These are phyloP conservation scores for Flammula alnicola DNA, from an alignment of 1,284 basidiomycete genomes.

Conservation along the genomic window DNA sequence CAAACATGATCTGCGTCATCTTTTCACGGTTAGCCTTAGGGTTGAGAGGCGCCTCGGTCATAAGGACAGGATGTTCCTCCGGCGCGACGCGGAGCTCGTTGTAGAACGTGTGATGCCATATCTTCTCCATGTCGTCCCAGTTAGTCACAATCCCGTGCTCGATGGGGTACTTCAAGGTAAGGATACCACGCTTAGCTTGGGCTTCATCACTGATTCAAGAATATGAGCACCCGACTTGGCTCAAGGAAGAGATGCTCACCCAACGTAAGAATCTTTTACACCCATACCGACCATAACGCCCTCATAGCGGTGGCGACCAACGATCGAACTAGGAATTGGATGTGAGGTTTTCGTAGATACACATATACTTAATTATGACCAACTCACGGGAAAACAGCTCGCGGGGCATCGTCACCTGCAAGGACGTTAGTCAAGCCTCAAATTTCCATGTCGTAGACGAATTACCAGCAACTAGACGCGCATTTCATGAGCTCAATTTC, in stretches of 20 bases:
- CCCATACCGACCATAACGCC: constrained; percentile 93
- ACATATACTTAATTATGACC: not conserved
- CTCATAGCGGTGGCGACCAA: constrained; percentile 91
- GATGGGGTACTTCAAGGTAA: constrained; percentile 89
- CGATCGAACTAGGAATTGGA: constrained; percentile 69
- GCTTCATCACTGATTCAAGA: constrained; percentile 77
- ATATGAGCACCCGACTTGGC: not conserved
- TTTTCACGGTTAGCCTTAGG: constrained; percentile 95
- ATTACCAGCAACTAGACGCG: constrained; percentile 54
- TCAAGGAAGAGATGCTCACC: constrained; percentile 47
- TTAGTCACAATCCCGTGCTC: constrained; percentile 91
- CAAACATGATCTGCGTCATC: constrained; percentile 98
- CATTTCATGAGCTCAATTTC: constrained; percentile 26
- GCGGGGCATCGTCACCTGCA: constrained; percentile 70
- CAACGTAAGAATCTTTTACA: constrained; percentile 89
- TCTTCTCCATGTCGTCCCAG: constrained; percentile 97
- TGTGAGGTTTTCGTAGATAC: not conserved
- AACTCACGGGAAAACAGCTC: constrained; percentile 72
- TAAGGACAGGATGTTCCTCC: constrained; percentile 94
- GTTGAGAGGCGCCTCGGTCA: constrained; percentile 94
- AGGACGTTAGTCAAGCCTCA: constrained; percentile 17
- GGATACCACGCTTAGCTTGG: constrained; percentile 94
- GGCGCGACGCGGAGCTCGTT: constrained; percentile 83
- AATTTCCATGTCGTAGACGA: not conserved
- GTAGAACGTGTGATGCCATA: constrained; percentile 93